A percentile compares a stretch with the other conserved stretches of the same genome.
phyloP scores from a whole-genome alignment of 129 eudicot genomes.

The carrot (Daucus carota) region DNA sequence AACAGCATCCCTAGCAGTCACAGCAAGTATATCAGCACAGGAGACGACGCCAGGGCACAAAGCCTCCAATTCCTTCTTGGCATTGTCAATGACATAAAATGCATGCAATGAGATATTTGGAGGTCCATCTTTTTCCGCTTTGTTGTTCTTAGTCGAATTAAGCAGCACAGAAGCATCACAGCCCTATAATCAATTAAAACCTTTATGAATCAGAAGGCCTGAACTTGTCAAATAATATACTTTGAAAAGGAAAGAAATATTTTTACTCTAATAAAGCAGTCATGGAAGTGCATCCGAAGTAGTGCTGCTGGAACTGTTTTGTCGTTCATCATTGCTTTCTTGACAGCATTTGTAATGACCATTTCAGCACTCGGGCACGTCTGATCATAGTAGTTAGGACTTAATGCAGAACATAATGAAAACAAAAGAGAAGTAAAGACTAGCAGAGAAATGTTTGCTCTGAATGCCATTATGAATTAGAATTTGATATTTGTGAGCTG shows the following conservation, averaged over 20 bases:
- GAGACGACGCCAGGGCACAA: slow-evolving; percentile 78
- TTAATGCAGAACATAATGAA: slow-evolving; percentile 28
- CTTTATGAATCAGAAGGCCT: not conserved
- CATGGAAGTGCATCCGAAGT: slow-evolving; percentile 80
- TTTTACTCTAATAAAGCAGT: slow-evolving; percentile 62
- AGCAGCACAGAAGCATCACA: slow-evolving; percentile 81
- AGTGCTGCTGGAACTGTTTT: slow-evolving; percentile 74
- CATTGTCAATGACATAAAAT: slow-evolving; percentile 70
- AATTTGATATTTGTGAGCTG: slow-evolving; percentile 9
- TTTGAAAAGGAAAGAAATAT: not conserved
- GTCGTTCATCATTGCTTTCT: slow-evolving; percentile 62
- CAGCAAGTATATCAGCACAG: slow-evolving; percentile 83
- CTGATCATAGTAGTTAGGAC: slow-evolving; percentile 49
- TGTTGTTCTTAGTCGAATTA: slow-evolving; percentile 35
- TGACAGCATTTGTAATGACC: slow-evolving; percentile 34
- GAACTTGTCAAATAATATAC: not conserved
- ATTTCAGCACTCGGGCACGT: slow-evolving; percentile 58
- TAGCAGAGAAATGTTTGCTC: slow-evolving; percentile 23
- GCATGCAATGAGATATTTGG: slow-evolving; percentile 79
- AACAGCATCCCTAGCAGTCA: slow-evolving; percentile 81
- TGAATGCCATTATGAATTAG: slow-evolving; percentile 23
- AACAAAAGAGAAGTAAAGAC: slow-evolving; percentile 12
- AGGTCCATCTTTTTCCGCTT: slow-evolving; percentile 72
- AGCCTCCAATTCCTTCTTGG: slow-evolving; percentile 59
- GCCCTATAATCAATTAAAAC: slow-evolving; percentile 31